Percentiles rank a stretch among this genome's conserved stretches.
These are phyloP conservation scores for Alternaria sp. DNA, from an alignment of 2,329 filamentous ascomycete species.

Conservation along the genomic window DNA sequence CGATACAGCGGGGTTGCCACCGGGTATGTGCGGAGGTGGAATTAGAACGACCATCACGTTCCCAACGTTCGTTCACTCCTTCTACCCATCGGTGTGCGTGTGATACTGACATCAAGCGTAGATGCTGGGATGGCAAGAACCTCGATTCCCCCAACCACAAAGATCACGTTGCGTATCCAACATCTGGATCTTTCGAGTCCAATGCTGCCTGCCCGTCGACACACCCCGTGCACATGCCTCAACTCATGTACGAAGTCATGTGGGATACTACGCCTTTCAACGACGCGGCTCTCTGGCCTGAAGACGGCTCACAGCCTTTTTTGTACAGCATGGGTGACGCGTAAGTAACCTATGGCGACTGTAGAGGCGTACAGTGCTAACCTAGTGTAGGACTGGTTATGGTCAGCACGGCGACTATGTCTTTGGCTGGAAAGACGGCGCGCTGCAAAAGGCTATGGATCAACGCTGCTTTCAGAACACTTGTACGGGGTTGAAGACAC, in stretches of 20 bases:
- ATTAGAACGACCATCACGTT: conserved; percentile 60
- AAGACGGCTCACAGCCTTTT: conserved; percentile 38
- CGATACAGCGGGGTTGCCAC: conserved; percentile 37
- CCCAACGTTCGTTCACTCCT: conserved; percentile 45
- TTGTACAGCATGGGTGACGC: conserved; percentile 52
- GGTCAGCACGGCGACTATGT: conserved; percentile 39
- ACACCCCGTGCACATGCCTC: conserved; percentile 57
- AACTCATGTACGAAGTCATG: conserved; percentile 58
- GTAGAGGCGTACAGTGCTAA: not conserved
- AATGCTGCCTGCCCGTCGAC: conserved; percentile 49
- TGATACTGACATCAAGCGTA: not conserved
- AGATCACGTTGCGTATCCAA: conserved; percentile 56
- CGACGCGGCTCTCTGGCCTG: conserved; percentile 35
- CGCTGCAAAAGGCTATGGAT: conserved; percentile 54
- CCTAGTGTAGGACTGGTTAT: conserved; percentile 31
- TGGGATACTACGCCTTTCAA: conserved; percentile 53
- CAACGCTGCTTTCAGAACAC: conserved; percentile 48
- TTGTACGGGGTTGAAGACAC: conserved; percentile 47
- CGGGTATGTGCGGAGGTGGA: conserved; percentile 49
- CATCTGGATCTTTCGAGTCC: conserved; percentile 32
- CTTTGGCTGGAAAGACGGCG: conserved; percentile 60
- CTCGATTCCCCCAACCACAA: conserved; percentile 64
- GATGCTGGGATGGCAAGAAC: conserved; percentile 60
- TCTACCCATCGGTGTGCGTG: not conserved
- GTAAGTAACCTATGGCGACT: conserved; percentile 13